phyloP scores from a whole-genome alignment of 1,284 basidiomycete species.

The Trichosporon sp. region DNA sequence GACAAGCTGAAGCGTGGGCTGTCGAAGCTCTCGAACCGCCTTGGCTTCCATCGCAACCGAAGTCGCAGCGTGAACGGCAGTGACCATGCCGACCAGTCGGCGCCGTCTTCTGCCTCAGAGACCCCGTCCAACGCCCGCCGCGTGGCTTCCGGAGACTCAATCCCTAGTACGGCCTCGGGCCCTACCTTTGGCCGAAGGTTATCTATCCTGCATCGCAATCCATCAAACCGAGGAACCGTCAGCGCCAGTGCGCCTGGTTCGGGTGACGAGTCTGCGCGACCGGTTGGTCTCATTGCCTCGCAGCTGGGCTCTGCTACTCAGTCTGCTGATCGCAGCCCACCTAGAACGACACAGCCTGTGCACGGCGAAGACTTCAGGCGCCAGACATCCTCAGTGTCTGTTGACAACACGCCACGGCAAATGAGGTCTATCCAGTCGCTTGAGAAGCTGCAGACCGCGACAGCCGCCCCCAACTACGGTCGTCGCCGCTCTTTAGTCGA shows the following conservation, averaged over 20 bases:
- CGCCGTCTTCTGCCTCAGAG: constrained; percentile 2
- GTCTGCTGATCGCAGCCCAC: background rate
- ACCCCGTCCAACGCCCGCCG: constrained; percentile 3
- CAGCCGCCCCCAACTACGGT: background rate
- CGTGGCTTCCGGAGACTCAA: constrained; percentile 15
- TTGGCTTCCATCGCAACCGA: constrained; percentile 27
- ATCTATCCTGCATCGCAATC: constrained; percentile 5
- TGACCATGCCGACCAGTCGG: constrained; percentile 15
- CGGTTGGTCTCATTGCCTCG: background rate
- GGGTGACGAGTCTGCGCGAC: constrained; percentile 15
- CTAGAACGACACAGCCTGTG: background rate
- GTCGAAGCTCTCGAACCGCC: constrained; percentile 32
- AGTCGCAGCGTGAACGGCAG: constrained; percentile 34
- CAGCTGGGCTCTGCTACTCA: background rate
- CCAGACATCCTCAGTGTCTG: constrained; percentile 2
- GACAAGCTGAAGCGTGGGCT: constrained; percentile 39
- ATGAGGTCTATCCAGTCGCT: constrained; percentile 14
- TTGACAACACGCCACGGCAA: constrained; percentile 15
- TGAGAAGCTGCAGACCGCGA: constrained; percentile 11
- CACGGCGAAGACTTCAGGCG: constrained; percentile 13
- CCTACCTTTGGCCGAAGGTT: constrained; percentile 10
- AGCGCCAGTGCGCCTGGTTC: background rate
- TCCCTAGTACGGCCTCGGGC: background rate
- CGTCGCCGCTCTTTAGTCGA: background rate
- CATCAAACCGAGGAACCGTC: background rate